Conservation (phyloP, 345 rosid species). For the Camelina sativa region DNA sequence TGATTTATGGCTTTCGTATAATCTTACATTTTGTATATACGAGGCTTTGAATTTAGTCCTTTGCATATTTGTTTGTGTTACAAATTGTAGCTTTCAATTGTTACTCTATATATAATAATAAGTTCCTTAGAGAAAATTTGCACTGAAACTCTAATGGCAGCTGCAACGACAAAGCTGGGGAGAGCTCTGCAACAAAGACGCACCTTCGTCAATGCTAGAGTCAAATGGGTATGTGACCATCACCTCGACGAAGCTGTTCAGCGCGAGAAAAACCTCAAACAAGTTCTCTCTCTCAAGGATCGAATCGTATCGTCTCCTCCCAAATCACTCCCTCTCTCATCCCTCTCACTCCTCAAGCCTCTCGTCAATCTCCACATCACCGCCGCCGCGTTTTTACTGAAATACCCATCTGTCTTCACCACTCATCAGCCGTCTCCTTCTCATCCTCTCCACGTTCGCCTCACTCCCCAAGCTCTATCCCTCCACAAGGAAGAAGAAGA, state of each 20-base stretch:
- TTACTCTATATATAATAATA: no score
- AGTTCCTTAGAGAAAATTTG: no score
- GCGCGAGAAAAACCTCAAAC: conserved; percentile 67
- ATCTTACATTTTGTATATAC: no score
- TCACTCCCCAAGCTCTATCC: conserved; percentile 55
- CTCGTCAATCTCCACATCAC: conserved; percentile 52
- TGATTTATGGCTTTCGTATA: no score
- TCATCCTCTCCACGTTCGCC: conserved; percentile 68
- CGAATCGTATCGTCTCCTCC: conserved; percentile 63
- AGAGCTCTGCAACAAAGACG: conserved; percentile 50
- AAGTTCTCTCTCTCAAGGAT: conserved; percentile 62
- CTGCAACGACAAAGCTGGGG: conserved; percentile 30
- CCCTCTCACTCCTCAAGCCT: conserved; percentile 66
- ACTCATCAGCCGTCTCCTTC: conserved; percentile 72
- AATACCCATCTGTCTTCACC: conserved; percentile 57
- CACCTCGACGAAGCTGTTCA: conserved; percentile 59
- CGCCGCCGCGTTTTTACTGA: conserved; percentile 51
- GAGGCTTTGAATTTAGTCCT: no score
- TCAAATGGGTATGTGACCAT: conserved; percentile 77
- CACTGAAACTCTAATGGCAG: conserved; percentile 32
- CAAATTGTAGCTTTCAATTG: no score
- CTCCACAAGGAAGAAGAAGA: conserved; percentile 74
- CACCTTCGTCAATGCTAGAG: conserved; percentile 62
- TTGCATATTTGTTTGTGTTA: background rate
- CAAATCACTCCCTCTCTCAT: conserved; percentile 64